phyloP scores from a whole-genome alignment of 331 rosid species.

The Cydonia oblonga region DNA sequence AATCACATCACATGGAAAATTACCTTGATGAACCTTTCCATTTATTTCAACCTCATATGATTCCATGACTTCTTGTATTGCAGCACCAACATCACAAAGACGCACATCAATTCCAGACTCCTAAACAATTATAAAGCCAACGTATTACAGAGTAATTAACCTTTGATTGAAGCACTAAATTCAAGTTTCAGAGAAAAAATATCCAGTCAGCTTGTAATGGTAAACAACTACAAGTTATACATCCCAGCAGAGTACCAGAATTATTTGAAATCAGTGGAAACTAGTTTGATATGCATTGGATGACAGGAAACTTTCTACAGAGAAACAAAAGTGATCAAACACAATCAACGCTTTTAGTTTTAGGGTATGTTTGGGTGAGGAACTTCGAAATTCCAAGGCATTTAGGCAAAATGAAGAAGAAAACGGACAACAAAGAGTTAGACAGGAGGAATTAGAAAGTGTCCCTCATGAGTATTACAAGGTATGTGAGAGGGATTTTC shows the following conservation, averaged over 20 bases:
- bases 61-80: slow-evolving; percentile 98
- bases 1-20: background rate
- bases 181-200: background rate
- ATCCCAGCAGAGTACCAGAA: background rate
- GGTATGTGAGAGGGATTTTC: too few relatives aligned
- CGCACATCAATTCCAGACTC: slow-evolving; percentile 96
- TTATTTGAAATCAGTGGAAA: background rate
- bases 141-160: background rate
- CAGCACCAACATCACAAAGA: slow-evolving; percentile 94
- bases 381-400: too few relatives aligned
- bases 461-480: too few relatives aligned
- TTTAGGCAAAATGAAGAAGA: too few relatives aligned
- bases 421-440: too few relatives aligned
- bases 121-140: slow-evolving; percentile 21
- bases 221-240: background rate
- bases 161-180: background rate
- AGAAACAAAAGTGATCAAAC: background rate
- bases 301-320: background rate
- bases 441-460: too few relatives aligned
- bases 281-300: too few relatives aligned
- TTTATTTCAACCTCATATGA: slow-evolving; percentile 92
- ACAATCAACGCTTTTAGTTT: too few relatives aligned
- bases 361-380: too few relatives aligned
- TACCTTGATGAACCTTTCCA: slow-evolving; percentile 88
- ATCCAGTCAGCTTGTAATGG: background rate